Conservation (phyloP, 2,329 filamentous ascomycete genomes). For the Orbilia blumenaviensis region DNA sequence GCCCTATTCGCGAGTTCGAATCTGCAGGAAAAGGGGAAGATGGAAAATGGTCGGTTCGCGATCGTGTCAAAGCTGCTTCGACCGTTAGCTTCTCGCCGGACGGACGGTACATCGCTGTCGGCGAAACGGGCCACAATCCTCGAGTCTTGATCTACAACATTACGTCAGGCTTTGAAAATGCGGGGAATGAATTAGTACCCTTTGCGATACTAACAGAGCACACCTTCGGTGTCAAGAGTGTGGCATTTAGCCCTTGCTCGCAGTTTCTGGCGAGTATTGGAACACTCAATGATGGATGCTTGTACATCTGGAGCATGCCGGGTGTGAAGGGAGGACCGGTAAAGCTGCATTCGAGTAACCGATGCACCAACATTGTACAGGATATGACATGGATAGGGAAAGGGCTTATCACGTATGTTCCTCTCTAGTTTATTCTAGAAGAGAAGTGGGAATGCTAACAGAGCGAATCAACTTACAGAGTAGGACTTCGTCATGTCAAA, state of each 20-base stretch:
- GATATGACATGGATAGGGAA: constrained; percentile 91
- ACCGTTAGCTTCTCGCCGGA: constrained; percentile 89
- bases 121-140: constrained; percentile 91
- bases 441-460: neutral
- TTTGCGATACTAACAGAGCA: constrained; percentile 89
- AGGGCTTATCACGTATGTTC: constrained; percentile 73
- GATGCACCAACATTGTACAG: constrained; percentile 86
- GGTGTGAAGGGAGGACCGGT: constrained; percentile 62
- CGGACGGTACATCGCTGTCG: constrained; percentile 86
- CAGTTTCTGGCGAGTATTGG: constrained; percentile 88
- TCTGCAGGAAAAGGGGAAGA: constrained; percentile 72
- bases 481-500: constrained; percentile 91
- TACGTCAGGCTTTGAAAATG: constrained; percentile 69
- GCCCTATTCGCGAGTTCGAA: constrained; percentile 59
- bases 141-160: constrained; percentile 89
- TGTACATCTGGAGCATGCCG: constrained; percentile 83
- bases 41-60: constrained; percentile 83
- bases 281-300: constrained; percentile 87
- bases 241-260: constrained; percentile 89
- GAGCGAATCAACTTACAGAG: constrained; percentile 59
- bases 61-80: constrained; percentile 92
- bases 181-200: constrained; percentile 75
- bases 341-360: constrained; percentile 83
- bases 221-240: constrained; percentile 83
- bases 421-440: neutral